Conservation (phyloP, 257 asterid genomes). For the Fraxinus excelsior region DNA sequence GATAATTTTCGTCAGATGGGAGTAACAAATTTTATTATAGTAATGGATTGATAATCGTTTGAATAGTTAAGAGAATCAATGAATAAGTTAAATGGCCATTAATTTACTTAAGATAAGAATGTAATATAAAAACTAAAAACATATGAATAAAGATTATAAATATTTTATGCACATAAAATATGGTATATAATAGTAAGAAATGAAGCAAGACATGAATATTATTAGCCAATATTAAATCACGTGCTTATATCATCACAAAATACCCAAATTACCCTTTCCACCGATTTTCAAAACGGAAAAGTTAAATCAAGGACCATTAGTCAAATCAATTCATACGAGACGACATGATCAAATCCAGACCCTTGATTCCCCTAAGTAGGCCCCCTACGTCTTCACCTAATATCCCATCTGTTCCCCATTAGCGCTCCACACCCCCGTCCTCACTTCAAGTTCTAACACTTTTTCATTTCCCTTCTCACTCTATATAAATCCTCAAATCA, state of each 20-base stretch:
- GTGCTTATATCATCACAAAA: slow-evolving; percentile 13
- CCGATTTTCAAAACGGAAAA: slow-evolving; percentile 27
- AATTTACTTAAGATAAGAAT: no score
- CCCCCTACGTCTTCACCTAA: slow-evolving; percentile 53
- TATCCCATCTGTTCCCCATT: slow-evolving; percentile 75
- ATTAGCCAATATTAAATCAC: slow-evolving; percentile 16
- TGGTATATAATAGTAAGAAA: no score
- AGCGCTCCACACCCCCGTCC: slow-evolving; percentile 25
- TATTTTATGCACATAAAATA: no score
- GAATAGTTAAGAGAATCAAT: no score
- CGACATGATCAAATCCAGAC: slow-evolving; percentile 28
- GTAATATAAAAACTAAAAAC: no score
- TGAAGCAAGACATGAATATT: no score
- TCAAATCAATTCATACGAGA: slow-evolving; percentile 23
- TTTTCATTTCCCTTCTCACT: slow-evolving; percentile 11
- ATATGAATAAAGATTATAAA: no score
- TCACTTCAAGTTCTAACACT: background rate
- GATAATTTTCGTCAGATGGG: no score
- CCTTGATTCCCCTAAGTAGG: slow-evolving; percentile 27
- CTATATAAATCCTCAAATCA: slow-evolving; percentile 24
- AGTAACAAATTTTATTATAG: no score
- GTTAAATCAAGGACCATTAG: background rate
- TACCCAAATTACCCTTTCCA: slow-evolving; percentile 40
- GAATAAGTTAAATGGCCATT: no score
- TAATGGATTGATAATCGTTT: no score